Evolutionary conservation across 2,329 filamentous ascomycete species (phyloP).

Genomic region (Dactylellina sp.): DNA sequence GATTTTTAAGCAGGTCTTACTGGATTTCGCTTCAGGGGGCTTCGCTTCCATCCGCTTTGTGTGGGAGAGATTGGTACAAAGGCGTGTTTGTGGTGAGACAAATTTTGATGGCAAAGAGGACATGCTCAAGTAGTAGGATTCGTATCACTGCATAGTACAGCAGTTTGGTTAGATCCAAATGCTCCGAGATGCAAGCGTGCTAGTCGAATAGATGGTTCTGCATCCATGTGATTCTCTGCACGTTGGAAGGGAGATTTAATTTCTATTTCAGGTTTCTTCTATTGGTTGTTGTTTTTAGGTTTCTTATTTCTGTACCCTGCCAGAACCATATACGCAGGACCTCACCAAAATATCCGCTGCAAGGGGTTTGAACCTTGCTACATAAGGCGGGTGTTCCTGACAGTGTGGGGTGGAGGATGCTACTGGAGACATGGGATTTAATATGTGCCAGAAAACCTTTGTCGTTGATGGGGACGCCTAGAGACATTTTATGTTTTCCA

Average conservation of each 20-base stretch:
- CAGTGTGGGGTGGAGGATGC: background rate
- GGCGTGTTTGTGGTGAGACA: conserved; percentile 37
- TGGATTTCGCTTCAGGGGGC: conserved; percentile 22
- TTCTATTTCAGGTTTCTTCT: no score
- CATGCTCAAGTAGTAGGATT: background rate
- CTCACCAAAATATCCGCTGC: conserved; percentile 37
- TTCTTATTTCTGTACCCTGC: background rate
- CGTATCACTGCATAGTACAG: background rate
- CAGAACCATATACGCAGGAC: conserved; percentile 1
- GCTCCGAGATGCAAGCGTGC: background rate
- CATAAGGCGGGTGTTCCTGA: conserved; percentile 38
- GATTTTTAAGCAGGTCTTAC: background rate
- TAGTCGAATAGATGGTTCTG: no score
- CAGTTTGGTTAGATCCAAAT: background rate
- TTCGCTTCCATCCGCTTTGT: conserved; percentile 38
- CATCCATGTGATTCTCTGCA: no score
- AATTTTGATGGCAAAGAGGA: conserved; percentile 8
- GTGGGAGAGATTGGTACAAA: conserved; percentile 18
- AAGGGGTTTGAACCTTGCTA: conserved; percentile 29
- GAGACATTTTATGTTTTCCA: no score
- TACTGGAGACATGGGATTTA: background rate
- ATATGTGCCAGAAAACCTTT: background rate
- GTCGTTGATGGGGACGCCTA: background rate
- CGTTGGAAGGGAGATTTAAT: no score
- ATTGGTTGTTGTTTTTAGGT: no score